These are phyloP conservation scores for Venturia pyrina DNA, from an alignment of 2,329 filamentous ascomycete species.

Conservation along the genomic window DNA sequence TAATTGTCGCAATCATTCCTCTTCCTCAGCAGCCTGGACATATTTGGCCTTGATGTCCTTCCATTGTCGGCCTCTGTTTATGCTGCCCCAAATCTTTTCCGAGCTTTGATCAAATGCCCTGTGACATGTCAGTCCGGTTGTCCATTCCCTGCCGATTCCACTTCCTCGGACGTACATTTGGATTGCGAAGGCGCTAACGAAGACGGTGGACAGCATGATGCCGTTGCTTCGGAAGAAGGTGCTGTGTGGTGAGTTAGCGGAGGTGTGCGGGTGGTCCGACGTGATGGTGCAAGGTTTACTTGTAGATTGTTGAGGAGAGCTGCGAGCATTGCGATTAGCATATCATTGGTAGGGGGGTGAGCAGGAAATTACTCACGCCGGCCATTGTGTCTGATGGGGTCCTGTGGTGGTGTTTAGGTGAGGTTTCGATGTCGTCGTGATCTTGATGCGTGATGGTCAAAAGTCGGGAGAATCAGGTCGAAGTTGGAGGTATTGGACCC, in stretches of 20 bases:
- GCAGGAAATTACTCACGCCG: constrained; percentile 39
- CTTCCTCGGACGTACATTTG: constrained; percentile 63
- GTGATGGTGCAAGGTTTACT: constrained; percentile 27
- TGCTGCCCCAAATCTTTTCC: constrained; percentile 78
- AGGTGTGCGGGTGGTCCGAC: constrained; percentile 18
- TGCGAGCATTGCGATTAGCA: constrained; percentile 27
- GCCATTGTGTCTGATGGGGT: constrained; percentile 43
- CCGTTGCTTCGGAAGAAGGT: constrained; percentile 77
- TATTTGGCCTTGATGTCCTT: constrained; percentile 96
- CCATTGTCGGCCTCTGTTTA: constrained; percentile 97
- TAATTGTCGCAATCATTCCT: constrained; percentile 36
- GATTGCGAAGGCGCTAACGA: constrained; percentile 77
- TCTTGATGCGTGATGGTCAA: constrained; percentile 16
- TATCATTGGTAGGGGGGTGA: neutral
- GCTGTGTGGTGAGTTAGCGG: constrained; percentile 43
- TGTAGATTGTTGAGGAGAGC: constrained; percentile 45
- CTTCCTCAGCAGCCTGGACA: constrained; percentile 58
- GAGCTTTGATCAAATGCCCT: constrained; percentile 77
- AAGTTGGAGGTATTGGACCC: neutral
- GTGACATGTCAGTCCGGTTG: constrained; percentile 15
- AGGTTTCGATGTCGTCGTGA: constrained; percentile 17
- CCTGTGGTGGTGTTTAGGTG: constrained; percentile 18
- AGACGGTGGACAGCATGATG: constrained; percentile 78
- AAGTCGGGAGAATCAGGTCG: constrained; percentile 6
- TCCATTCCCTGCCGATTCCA: constrained; percentile 14